Base-by-base conservation (phyloP, 164 flowering plant species). In the Taxillus chinensis region DNA sequence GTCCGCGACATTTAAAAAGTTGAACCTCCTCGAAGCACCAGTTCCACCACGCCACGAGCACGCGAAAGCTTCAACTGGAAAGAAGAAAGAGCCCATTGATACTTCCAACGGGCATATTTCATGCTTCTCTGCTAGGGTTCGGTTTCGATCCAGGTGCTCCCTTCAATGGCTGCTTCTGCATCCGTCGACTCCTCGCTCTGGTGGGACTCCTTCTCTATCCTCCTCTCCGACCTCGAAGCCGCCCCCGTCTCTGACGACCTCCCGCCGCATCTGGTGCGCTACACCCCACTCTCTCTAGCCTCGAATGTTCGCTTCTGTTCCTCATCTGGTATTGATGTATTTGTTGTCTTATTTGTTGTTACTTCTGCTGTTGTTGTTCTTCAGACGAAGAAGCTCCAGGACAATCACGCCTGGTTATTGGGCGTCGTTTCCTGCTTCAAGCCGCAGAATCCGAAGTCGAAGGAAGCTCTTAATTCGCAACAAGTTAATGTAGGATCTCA, bases 131-230 rank as follows among this genome's bases (percentile, higher is more conserved):
- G 45, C 66, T 63, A 73, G 71, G 75, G 70, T 70, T 77, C 67
- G 14, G 59, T 13, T 51, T 10, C 51, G 27, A 16, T 15, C 10
- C 54, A 57, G 57, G 40, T 48, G 10, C 59, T 17, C 45, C 55
- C 64, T 68, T 48, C 79, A 59, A 81, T 75, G 82, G 73, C 78
- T 55, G 46, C 67, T 61, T 5, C 78, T 45, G 78, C 71, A 57
- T 64, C 84, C 45, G 86, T 84, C 50, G 96, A 90, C 63, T 73
- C 83, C 48, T 84, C 86, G 55, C 86, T 93, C 39, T 90, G 96
- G 96, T 93, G 90, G 90, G 89, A 88, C 62, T 75, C 99, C 0
- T 93, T 90, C 83, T 45, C 69, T 42, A 55, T 59, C 57, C 71
- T 93, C 39, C 80, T 90, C 68, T 62, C 76, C 58, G 90, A 90